phyloP scores from a whole-genome alignment of 140 eudicot genomes.

The Senecio squalidus region DNA sequence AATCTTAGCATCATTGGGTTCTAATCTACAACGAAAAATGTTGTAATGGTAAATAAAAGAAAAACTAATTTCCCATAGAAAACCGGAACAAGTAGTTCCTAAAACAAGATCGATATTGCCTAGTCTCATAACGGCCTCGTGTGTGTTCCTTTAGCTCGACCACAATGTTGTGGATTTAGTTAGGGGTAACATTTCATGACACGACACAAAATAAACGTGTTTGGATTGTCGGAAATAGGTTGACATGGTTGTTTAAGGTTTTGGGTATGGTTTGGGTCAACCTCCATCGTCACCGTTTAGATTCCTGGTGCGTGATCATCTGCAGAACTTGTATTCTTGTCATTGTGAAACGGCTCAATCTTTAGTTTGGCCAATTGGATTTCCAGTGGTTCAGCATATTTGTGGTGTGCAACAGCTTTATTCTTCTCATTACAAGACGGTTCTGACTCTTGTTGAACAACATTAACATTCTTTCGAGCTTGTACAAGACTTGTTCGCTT shows the following conservation, averaged over 20 bases:
- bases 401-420: no score
- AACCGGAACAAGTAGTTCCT: conserved; percentile 29
- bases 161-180: conserved; percentile 88
- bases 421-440: not conserved
- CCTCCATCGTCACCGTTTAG: no score
- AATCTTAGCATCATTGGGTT: not conserved
- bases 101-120: not conserved
- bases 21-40: conserved; percentile 16
- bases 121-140: conserved; percentile 61
- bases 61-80: not conserved
- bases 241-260: no score
- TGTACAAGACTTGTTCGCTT: not conserved
- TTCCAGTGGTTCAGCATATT: no score
- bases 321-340: no score
- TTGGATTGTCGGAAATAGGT: no score
- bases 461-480: no score
- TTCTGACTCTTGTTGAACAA: not conserved
- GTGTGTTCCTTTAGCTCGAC: conserved; percentile 73
- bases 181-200: no score
- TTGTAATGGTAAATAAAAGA: not conserved
- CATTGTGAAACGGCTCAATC: no score
- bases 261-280: not conserved
- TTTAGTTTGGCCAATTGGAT: no score
- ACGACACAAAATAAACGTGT: no score
- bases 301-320: not conserved